These are phyloP conservation scores for Yamadazyma dushanensis DNA, from an alignment of 1,139 yeast species.

Conservation along the genomic window DNA sequence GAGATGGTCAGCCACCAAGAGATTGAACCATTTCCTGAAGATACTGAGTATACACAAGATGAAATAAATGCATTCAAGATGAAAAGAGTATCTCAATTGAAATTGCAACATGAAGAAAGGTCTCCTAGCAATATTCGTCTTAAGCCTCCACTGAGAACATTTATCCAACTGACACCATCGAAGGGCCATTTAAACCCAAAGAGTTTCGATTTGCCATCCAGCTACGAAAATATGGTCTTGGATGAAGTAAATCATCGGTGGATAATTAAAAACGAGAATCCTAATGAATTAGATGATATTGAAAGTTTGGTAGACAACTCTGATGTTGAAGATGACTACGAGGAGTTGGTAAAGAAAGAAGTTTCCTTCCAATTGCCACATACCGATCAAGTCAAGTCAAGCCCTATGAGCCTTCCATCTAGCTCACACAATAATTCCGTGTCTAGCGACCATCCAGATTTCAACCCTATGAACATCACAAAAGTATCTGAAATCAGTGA, in stretches of 20 bases:
- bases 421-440: not conserved
- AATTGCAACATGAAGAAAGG: constrained; percentile 18
- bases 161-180: constrained; percentile 6
- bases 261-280: constrained; percentile 32
- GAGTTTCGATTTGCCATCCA: constrained; percentile 25
- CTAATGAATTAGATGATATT: constrained; percentile 42
- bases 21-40: not conserved
- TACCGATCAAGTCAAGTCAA: constrained; percentile 20
- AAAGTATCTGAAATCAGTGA: constrained; percentile 45
- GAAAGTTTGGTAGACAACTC: constrained; percentile 36
- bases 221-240: constrained; percentile 41
- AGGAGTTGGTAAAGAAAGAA: constrained; percentile 26
- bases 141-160: constrained; percentile 4
- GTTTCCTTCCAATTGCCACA: constrained; percentile 46
- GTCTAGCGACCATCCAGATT: not conserved
- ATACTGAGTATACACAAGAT: constrained; percentile 18
- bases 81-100: constrained; percentile 42
- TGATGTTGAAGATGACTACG: constrained; percentile 14
- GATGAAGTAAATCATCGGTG: constrained; percentile 39
- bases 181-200: constrained; percentile 8
- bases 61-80: constrained; percentile 28
- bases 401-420: constrained; percentile 15
- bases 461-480: constrained; percentile 31
- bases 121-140: not conserved
- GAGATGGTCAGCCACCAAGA: constrained; percentile 1